Conservation (phyloP, 495 filamentous ascomycete species). For the Xylaria flabelliformis region DNA sequence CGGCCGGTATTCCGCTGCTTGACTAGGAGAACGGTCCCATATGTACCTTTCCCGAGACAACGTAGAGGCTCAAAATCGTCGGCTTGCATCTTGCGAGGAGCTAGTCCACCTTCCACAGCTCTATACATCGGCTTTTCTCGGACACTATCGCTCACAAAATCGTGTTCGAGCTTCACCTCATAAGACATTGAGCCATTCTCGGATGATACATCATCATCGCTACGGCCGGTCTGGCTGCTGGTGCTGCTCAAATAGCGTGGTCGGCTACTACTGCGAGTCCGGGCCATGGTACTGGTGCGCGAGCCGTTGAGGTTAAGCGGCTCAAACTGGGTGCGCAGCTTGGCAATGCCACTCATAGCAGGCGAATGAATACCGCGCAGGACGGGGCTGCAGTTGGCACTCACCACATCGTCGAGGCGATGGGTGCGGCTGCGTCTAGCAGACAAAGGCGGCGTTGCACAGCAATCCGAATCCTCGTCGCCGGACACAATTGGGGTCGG, state of each 20-base stretch:
- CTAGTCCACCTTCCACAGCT: constrained; percentile 51
- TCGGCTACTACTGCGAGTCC: constrained; percentile 49
- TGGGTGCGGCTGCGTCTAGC: constrained; percentile 40
- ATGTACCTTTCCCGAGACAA: constrained; percentile 96
- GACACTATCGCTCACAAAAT: constrained; percentile 83
- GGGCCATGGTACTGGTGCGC: constrained; percentile 49
- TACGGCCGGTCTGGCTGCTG: constrained; percentile 42
- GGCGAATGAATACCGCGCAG: constrained; percentile 64
- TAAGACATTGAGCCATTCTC: constrained; percentile 67
- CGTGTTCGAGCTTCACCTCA: constrained; percentile 84
- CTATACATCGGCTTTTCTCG: constrained; percentile 42
- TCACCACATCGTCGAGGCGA: constrained; percentile 60
- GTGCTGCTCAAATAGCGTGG: constrained; percentile 38
- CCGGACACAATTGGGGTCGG: constrained; percentile 77
- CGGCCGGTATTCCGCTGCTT: constrained; percentile 85
- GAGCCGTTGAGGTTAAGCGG: constrained; percentile 62
- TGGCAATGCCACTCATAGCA: constrained; percentile 72
- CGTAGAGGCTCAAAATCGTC: constrained; percentile 89
- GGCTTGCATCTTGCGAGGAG: constrained; percentile 82
- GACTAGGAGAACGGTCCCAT: constrained; percentile 90
- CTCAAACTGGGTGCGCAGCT: constrained; percentile 77
- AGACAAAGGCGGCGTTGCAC: constrained; percentile 45
- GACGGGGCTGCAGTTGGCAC: constrained; percentile 65
- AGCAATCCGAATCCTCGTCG: constrained; percentile 83
- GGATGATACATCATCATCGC: constrained; percentile 51